Conservation (phyloP, 176 grass and related monocot genomes). For the Urochloa ruziziensis region DNA sequence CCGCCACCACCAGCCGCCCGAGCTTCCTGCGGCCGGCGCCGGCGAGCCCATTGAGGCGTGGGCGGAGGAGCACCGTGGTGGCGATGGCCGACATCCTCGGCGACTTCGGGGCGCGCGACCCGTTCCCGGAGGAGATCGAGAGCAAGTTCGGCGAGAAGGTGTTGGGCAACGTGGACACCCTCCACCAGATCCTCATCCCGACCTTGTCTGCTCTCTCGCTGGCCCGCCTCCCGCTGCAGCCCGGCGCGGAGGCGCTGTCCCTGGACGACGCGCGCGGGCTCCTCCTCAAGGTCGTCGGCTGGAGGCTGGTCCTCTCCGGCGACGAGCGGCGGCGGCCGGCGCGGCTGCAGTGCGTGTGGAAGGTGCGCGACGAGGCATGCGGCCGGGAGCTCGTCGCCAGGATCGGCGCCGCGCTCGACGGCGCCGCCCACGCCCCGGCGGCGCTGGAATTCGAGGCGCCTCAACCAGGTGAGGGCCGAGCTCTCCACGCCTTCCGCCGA, state of each 20-base stretch:
- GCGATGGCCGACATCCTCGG: constrained; percentile 64
- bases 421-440: constrained; percentile 38
- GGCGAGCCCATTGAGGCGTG: neutral
- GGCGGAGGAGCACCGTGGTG: constrained; percentile 6
- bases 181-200: constrained; percentile 93
- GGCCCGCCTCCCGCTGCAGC: constrained; percentile 46
- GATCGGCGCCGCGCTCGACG: constrained; percentile 54
- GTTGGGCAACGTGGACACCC: constrained; percentile 71
- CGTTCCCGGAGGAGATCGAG: constrained; percentile 82
- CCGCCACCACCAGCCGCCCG: neutral
- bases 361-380: constrained; percentile 62
- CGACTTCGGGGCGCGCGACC: constrained; percentile 69
- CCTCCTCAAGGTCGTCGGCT: constrained; percentile 76
- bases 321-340: neutral
- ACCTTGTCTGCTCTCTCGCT: constrained; percentile 69
- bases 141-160: constrained; percentile 79
- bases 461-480: constrained; percentile 64
- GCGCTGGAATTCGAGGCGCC: constrained; percentile 53
- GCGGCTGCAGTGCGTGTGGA: constrained; percentile 74
- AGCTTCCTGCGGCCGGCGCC: neutral
- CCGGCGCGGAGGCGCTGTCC: constrained; percentile 27
- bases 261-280: constrained; percentile 53
- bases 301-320: constrained; percentile 52
- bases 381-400: constrained; percentile 64
- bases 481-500: constrained; percentile 54